Evolutionary conservation across 192 early-diverging fungal species (phyloP).

Genomic region (Backusella westeae): DNA sequence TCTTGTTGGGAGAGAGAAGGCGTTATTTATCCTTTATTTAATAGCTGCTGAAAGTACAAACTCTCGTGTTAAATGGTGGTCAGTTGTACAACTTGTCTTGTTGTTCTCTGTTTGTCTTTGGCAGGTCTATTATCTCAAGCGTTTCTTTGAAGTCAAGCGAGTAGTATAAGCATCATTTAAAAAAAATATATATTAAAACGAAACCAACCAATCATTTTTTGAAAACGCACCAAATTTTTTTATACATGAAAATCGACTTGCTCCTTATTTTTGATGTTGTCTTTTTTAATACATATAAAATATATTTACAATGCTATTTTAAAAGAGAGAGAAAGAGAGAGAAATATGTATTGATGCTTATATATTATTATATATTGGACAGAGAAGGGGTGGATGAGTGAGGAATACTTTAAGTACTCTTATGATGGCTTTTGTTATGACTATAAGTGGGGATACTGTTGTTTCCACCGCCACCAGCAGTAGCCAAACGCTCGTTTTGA

Average conservation of each 20-base stretch:
- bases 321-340: too few species aligned
- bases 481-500: slow-evolving; percentile 79
- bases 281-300: too few species aligned
- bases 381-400: not conserved
- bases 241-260: not conserved
- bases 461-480: not conserved
- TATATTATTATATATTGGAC: not conserved
- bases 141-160: slow-evolving; percentile 69
- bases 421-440: not conserved
- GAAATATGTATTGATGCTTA: not conserved
- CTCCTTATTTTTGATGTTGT: not conserved
- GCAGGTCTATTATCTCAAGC: slow-evolving; percentile 74
- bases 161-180: slow-evolving; percentile 42
- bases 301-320: too few species aligned
- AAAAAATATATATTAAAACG: not conserved
- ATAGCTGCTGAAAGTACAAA: slow-evolving; percentile 79
- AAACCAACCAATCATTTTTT: not conserved
- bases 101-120: slow-evolving; percentile 63
- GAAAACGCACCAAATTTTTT: not conserved
- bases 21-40: not conserved
- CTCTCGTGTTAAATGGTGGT: slow-evolving; percentile 77
- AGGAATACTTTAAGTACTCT: not conserved
- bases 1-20: not conserved
- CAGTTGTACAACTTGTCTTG: slow-evolving; percentile 57
- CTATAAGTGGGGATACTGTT: not conserved